Evolutionary conservation across 2,329 filamentous ascomycete species (phyloP), one percentile per base, ranked within the genome.

Genomic region (Keithomyces neogunnii): DNA sequence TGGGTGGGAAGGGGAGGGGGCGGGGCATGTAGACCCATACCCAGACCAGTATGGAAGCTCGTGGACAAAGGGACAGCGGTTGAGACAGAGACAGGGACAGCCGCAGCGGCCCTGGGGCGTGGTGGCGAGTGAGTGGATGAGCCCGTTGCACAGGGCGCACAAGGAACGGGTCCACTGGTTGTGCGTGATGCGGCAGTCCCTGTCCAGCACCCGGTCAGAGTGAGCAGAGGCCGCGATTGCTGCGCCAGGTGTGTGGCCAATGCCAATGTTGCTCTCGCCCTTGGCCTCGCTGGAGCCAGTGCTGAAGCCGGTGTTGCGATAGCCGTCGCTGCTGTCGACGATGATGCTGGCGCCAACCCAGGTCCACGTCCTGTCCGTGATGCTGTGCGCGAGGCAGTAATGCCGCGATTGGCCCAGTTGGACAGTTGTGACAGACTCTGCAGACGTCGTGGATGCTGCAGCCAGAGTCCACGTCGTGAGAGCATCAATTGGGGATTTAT

Each of bases 21-120:
- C 65, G 67, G 67, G 67, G 67, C 64, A 65, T 51, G 56, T 38
- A 55, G 59, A 60, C 57, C 59, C 60, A 62, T 64, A 46, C 40
- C 43, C 46, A 50, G 35, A 13, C 51, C 35, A 45, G 51, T 36
- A 36, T 30, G 40, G 40, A 42, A 47, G 30, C 45, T 35, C 39
- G 44, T 42, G 10, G 39, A 36, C 6, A 19, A 11, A 31, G 30
- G n/a, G 44, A 42, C 5, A 31, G 42, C 19, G 33, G 26, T 11
- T 9, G 47, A 31, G 5, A 36, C 13, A 5, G 45, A 10, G n/a
- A 7, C 6, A 28, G 19, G 28, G 19, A 45, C 28, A 2, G 13
- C 45, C 31, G 44, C 44, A 31, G 31, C 11, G 33, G 33, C 33
- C 6, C 6, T 35, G 33, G 33, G 33, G 6, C 33, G 6, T 28